Conservation (phyloP, 495 filamentous ascomycete species). For the Penicillium canariense region DNA sequence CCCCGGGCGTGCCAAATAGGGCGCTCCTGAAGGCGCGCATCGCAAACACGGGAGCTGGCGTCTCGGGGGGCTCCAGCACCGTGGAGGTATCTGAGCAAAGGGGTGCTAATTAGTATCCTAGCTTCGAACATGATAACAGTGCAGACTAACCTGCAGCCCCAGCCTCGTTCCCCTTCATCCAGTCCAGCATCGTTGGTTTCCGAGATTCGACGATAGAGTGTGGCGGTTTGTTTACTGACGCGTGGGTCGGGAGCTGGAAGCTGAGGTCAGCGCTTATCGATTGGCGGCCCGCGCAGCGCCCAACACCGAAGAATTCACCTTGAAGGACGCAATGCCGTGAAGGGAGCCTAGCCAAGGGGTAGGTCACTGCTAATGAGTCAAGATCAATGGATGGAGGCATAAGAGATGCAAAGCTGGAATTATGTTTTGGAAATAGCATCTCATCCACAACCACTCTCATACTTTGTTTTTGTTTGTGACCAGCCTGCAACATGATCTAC, state of each 20-base stretch:
- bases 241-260: constrained; percentile 21
- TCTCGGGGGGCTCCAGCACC: constrained; percentile 71
- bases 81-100: constrained; percentile 35
- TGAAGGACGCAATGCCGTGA: not conserved
- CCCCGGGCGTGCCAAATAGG: constrained; percentile 81
- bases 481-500: not conserved
- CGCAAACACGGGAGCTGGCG: constrained; percentile 90
- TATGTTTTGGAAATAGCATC: not conserved
- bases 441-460: not conserved
- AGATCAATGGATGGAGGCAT: not conserved
- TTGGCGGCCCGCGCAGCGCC: not conserved
- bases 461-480: not conserved
- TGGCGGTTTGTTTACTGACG: constrained; percentile 22
- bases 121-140: constrained; percentile 8
- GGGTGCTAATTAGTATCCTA: not conserved
- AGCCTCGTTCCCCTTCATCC: constrained; percentile 48
- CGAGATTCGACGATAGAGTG: not conserved
- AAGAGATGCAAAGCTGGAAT: not conserved
- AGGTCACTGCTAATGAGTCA: not conserved
- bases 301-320: not conserved
- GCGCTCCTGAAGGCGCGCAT: constrained; percentile 89
- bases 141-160: constrained; percentile 27
- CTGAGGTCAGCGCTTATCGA: constrained; percentile 22
- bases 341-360: not conserved
- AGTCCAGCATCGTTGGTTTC: constrained; percentile 51